These are phyloP conservation scores for Russula olivacea DNA, from an alignment of 768 basidiomycete species.

Conservation along the genomic window DNA sequence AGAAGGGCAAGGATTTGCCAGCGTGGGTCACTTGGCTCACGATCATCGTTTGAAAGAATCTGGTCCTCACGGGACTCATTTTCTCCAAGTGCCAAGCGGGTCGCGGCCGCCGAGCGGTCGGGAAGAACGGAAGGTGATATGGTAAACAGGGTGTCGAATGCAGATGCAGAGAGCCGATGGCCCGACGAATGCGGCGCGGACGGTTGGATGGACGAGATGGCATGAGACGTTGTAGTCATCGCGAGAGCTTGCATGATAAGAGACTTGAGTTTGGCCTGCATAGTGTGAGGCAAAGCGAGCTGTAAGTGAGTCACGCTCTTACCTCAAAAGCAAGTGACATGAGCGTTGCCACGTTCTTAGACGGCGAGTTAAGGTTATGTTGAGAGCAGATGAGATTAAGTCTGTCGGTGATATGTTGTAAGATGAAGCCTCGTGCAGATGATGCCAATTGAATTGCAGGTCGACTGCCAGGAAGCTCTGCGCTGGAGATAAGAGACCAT, in stretches of 20 bases:
- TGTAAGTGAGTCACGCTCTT: constrained; percentile 9
- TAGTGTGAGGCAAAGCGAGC: not conserved
- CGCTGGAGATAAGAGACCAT: not conserved
- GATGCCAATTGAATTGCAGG: constrained; percentile 69
- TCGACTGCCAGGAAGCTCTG: constrained; percentile 67
- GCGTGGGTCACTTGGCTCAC: constrained; percentile 57
- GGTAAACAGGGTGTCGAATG: constrained; percentile 75
- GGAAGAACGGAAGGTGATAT: constrained; percentile 73
- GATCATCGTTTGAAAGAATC: constrained; percentile 49
- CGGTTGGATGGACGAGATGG: constrained; percentile 68
- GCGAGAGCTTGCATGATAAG: constrained; percentile 76
- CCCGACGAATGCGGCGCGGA: constrained; percentile 38
- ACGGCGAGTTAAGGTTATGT: constrained; percentile 57
- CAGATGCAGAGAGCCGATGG: constrained; percentile 53
- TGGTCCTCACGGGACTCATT: constrained; percentile 51
- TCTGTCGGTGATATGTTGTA: constrained; percentile 73
- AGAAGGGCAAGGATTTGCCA: constrained; percentile 78
- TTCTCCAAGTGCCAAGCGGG: constrained; percentile 57
- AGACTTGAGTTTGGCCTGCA: constrained; percentile 75
- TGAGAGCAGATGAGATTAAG: constrained; percentile 80
- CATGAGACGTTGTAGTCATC: constrained; percentile 67
- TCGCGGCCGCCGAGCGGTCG: constrained; percentile 70
- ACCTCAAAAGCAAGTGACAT: constrained; percentile 79
- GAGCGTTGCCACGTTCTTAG: constrained; percentile 57
- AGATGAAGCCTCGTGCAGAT: constrained; percentile 61